These are phyloP conservation scores for Vitis hybrid DNA, from an alignment of 177 flowering plant genomes.

Conservation along the genomic window DNA sequence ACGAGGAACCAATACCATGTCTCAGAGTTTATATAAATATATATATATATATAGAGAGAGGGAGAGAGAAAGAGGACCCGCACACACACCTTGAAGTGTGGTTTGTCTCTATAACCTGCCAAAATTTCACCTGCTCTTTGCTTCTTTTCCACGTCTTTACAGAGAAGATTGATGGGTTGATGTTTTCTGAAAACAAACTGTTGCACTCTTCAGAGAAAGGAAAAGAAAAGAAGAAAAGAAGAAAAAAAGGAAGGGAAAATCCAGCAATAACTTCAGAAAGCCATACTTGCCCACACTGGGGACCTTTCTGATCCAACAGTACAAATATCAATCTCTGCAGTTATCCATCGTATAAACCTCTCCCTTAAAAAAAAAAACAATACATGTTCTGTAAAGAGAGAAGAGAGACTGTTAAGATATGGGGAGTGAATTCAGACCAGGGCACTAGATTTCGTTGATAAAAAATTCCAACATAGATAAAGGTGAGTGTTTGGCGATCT, in stretches of 20 bases:
- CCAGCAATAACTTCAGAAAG: background rate
- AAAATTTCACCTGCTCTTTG: constrained; percentile 21
- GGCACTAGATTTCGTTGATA: constrained; percentile 1
- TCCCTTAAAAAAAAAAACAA: no score
- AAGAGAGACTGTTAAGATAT: no score
- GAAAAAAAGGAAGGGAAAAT: no score
- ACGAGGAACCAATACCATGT: background rate
- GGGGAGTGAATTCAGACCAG: background rate
- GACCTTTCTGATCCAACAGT: background rate
- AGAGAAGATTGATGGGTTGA: constrained; percentile 15
- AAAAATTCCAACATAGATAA: constrained; percentile 10
- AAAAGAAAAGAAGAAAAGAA: no score
- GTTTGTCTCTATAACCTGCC: constrained; percentile 19
- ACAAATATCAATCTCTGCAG: background rate
- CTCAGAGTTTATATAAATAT: background rate
- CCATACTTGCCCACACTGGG: constrained; percentile 4
- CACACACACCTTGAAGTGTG: constrained; percentile 3
- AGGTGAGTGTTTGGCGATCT: constrained; percentile 18
- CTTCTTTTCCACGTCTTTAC: constrained; percentile 29
- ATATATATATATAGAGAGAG: no score
- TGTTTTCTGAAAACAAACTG: constrained; percentile 24
- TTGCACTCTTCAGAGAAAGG: constrained; percentile 6
- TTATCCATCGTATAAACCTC: no score
- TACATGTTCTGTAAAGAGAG: no score
- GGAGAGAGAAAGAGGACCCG: constrained; percentile 10